Conservation (phyloP, 352 stramenopile genomes). For the Globisporangium acanthophoron region DNA sequence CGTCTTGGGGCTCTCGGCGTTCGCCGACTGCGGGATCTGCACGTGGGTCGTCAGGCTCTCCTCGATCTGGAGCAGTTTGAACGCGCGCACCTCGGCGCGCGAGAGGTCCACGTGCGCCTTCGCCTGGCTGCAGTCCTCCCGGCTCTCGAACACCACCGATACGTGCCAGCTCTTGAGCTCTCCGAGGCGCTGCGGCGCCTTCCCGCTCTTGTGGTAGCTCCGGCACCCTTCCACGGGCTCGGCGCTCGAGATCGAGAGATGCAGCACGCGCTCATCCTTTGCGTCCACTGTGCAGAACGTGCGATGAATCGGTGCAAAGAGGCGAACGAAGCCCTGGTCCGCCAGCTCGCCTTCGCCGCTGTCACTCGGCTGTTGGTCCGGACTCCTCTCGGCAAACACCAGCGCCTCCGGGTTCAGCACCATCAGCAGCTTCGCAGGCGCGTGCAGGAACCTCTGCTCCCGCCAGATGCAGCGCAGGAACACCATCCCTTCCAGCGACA, state of each 20-base stretch:
- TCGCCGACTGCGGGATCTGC: constrained; percentile 44
- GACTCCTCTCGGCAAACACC: constrained; percentile 49
- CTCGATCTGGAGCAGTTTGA: constrained; percentile 76
- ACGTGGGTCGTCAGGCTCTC: constrained; percentile 58
- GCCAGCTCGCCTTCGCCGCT: constrained; percentile 21
- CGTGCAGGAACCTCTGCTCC: constrained; percentile 70
- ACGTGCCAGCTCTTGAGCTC: constrained; percentile 51
- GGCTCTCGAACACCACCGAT: constrained; percentile 53
- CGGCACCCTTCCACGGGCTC: constrained; percentile 53
- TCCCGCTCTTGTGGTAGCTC: constrained; percentile 36
- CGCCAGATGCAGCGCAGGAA: constrained; percentile 64
- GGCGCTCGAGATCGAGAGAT: constrained; percentile 58
- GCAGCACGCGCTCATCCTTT: constrained; percentile 69
- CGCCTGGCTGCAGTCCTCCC: constrained; percentile 57
- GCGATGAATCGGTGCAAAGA: constrained; percentile 69
- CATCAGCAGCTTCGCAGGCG: constrained; percentile 54
- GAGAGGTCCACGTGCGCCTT: constrained; percentile 71
- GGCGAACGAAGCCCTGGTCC: constrained; percentile 34
- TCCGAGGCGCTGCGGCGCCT: constrained; percentile 9
- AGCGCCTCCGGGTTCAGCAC: constrained; percentile 74
- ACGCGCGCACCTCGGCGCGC: constrained; percentile 67
- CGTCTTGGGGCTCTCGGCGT: constrained; percentile 13
- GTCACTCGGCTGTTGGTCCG: constrained; percentile 1
- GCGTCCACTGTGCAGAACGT: constrained; percentile 60
- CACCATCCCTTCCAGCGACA: constrained; percentile 60